Base-by-base conservation (phyloP, 2,329 filamentous ascomycete species). In the Ascosphaera pollenicola region DNA sequence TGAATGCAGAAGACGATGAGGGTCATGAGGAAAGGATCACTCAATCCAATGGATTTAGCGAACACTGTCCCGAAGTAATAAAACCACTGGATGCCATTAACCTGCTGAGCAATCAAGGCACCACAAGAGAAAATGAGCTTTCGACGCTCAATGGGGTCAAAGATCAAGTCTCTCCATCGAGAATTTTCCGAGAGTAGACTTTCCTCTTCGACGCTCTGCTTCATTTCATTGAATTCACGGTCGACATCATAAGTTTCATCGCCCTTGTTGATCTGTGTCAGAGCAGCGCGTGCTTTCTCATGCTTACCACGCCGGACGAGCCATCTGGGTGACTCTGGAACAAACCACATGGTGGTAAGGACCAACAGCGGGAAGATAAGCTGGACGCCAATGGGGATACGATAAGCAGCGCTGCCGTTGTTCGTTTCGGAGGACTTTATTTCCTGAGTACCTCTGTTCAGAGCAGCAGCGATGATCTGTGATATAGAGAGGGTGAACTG, bases 81-180 rank as follows among this genome's bases (percentile, higher is more conserved):
- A 45, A 61, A 63, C 50, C 57, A 65, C 37, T 62, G 58, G 39
- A 65, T 65, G 16, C 63, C 62, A 50, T 62, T 62, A 50, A 66
- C 61, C 49, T 66, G 62, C 45, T 66, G 62, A 2, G 61, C 58
- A 31, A 62, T 52, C 42, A 65, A 50, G 17, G 59, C 61, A 8
- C 62, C 63, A 6, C 54, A 56, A 13, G 55, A 54, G 46, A 57
- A 65, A 17, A 66, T 49, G 10, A 65, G 49, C 47, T 66, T 67
- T 21, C 61, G 55, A 13, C 62, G 52, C 47, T 65, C 63, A 26
- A 64, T 50, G 0, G 61, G 62, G 32, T 66, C 61, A 0, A 46
- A 54, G 40, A 65, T 13, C 2, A 65, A 52, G 3, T 55, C 51
- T 8, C 41, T 36, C 63, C 62, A 65, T 4, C 51, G 51, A 1